Evolutionary conservation across 257 asterid genomes (phyloP).

Genomic region (Solanum ahanhuiri): DNA sequence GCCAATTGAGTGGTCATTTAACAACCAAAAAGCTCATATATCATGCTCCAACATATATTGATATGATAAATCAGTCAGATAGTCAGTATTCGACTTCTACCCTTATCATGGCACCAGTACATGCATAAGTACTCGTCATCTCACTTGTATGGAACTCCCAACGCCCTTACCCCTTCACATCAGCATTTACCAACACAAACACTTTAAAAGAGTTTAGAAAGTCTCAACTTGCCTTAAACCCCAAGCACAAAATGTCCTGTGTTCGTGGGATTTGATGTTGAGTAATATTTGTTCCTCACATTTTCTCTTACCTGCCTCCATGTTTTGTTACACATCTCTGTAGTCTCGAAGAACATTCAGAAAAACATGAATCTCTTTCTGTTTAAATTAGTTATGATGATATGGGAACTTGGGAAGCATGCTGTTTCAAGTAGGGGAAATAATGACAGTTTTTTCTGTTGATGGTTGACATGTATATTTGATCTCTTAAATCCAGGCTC

Average conservation of each 20-base stretch:
- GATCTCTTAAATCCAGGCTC: slow-evolving; percentile 36
- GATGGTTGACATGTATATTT: slow-evolving; percentile 13
- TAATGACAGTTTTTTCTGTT: background rate
- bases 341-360: background rate
- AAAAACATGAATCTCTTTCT: background rate
- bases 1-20: background rate
- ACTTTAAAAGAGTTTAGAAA: background rate
- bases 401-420: background rate
- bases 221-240: background rate
- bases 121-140: background rate
- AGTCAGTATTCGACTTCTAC: background rate
- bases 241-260: background rate
- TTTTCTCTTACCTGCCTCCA: background rate
- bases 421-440: background rate
- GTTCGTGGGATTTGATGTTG: background rate
- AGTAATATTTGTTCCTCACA: background rate
- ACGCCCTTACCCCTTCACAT: background rate
- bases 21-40: background rate
- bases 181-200: background rate
- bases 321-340: background rate
- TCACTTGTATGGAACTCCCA: background rate
- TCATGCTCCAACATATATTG: background rate
- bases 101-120: background rate
- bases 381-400: background rate
- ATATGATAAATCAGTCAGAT: background rate